Evolutionary conservation across 2,329 filamentous ascomycete genomes (phyloP).

Genomic region (Periconia sp.): DNA sequence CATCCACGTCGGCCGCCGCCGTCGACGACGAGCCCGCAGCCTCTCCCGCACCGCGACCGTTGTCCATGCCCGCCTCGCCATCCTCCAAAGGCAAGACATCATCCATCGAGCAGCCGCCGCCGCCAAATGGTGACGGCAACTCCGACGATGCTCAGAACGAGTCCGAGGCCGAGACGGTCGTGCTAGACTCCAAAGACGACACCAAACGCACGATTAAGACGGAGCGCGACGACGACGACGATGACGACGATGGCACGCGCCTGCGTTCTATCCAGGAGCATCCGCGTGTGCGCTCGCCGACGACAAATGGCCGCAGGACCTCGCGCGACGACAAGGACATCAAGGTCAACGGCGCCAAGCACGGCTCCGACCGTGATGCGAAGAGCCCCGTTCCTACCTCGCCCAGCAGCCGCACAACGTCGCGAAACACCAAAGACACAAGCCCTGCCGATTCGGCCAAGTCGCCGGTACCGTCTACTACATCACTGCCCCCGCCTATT

Average conservation of each 20-base stretch:
- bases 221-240: conserved; percentile 43
- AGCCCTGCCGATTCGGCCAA: conserved; percentile 37
- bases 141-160: conserved; percentile 48
- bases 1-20: conserved; percentile 16
- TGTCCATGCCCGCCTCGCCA: conserved; percentile 26
- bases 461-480: conserved; percentile 30
- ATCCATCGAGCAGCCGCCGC: conserved; percentile 12
- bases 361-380: conserved; percentile 35
- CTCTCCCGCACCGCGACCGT: conserved; percentile 16
- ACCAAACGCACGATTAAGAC: conserved; percentile 47
- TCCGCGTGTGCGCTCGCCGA: conserved; percentile 29
- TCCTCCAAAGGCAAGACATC: conserved; percentile 18
- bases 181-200: conserved; percentile 51
- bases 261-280: conserved; percentile 37
- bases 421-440: conserved; percentile 42
- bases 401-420: conserved; percentile 41
- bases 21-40: conserved; percentile 19
- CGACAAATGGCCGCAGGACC: conserved; percentile 31
- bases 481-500: conserved; percentile 32
- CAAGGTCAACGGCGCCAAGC: conserved; percentile 37
- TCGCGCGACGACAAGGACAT: conserved; percentile 27
- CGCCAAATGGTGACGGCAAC: conserved; percentile 33
- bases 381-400: conserved; percentile 43
- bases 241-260: conserved; percentile 29
- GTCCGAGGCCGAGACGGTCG: conserved; percentile 59